phyloP scores from a whole-genome alignment of 2,329 filamentous ascomycete species.

The Alternaria sp. region DNA sequence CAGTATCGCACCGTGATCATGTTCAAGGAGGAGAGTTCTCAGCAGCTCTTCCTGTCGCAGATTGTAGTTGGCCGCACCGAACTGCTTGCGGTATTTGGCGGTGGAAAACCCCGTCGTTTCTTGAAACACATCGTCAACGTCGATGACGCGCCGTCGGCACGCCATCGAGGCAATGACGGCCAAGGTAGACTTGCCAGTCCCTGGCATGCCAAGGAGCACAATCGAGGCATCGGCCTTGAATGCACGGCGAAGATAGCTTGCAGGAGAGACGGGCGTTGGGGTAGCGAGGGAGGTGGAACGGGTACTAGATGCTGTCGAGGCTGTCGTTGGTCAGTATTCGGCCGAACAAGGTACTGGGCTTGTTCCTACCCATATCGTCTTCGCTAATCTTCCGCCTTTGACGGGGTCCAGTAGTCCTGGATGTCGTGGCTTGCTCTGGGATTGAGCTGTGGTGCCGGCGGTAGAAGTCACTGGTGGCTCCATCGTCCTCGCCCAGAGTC shows the following conservation, averaged over 20 bases:
- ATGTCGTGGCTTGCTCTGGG: conserved; percentile 4
- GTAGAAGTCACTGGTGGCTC: conserved; percentile 14
- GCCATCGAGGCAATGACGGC: conserved; percentile 78
- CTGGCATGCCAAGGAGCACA: conserved; percentile 76
- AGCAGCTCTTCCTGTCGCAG: conserved; percentile 70
- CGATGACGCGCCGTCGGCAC: conserved; percentile 72
- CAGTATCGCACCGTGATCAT: conserved; percentile 71
- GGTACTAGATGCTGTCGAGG: conserved; percentile 35
- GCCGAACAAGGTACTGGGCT: background rate
- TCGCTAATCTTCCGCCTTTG: conserved; percentile 17
- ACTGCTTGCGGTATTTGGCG: conserved; percentile 68
- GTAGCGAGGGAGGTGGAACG: conserved; percentile 43
- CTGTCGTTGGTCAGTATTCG: conserved; percentile 22
- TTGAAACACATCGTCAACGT: conserved; percentile 74
- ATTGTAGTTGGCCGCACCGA: conserved; percentile 70
- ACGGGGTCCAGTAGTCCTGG: conserved; percentile 4
- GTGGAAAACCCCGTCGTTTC: conserved; percentile 70
- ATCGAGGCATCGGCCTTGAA: conserved; percentile 74
- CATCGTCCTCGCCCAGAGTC: conserved; percentile 12
- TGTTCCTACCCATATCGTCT: conserved; percentile 23
- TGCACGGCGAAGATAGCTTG: conserved; percentile 39
- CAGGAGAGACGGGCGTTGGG: conserved; percentile 26
- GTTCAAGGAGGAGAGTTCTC: conserved; percentile 65
- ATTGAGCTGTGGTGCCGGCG: conserved; percentile 8
- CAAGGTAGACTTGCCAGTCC: conserved; percentile 78